A percentile compares a stretch with the other conserved stretches of the same genome.
phyloP scores from a whole-genome alignment of 768 basidiomycete species.

The Thelephora ganbajun region DNA sequence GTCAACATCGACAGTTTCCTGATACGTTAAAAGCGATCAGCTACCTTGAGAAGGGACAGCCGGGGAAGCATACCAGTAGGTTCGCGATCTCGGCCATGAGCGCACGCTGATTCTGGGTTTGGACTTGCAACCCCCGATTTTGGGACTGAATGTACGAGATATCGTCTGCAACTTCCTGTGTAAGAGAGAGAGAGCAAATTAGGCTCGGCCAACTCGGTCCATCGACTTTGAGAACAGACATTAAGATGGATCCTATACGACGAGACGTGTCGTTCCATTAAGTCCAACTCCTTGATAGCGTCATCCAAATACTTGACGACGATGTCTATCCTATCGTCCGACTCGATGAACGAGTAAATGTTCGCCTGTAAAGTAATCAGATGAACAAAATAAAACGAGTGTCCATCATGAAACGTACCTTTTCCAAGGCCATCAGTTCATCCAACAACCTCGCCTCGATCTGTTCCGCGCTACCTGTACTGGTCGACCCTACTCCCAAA shows the following conservation, averaged over 20 bases:
- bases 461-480: slow-evolving; percentile 68
- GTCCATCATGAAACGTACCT: slow-evolving; percentile 32
- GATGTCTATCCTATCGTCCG: slow-evolving; percentile 77
- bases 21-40: background rate
- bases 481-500: too few relatives aligned
- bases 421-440: slow-evolving; percentile 87
- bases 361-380: slow-evolving; percentile 53
- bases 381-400: background rate
- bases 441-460: slow-evolving; percentile 84
- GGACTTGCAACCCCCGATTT: slow-evolving; percentile 92
- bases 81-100: slow-evolving; percentile 79
- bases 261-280: slow-evolving; percentile 77
- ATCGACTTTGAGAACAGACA: slow-evolving; percentile 29
- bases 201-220: too few relatives aligned
- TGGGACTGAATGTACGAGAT: slow-evolving; percentile 94
- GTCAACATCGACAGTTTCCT: slow-evolving; percentile 96
- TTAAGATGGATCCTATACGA: slow-evolving; percentile 96
- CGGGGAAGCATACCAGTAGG: slow-evolving; percentile 41
- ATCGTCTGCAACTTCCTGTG: slow-evolving; percentile 85
- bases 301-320: slow-evolving; percentile 87
- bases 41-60: background rate
- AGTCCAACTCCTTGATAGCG: slow-evolving; percentile 77
- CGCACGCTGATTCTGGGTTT: slow-evolving; percentile 87
- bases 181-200: background rate
- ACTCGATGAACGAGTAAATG: slow-evolving; percentile 93